Base-by-base conservation (phyloP, 1,284 basidiomycete genomes). In the Polyporus tsugae region DNA sequence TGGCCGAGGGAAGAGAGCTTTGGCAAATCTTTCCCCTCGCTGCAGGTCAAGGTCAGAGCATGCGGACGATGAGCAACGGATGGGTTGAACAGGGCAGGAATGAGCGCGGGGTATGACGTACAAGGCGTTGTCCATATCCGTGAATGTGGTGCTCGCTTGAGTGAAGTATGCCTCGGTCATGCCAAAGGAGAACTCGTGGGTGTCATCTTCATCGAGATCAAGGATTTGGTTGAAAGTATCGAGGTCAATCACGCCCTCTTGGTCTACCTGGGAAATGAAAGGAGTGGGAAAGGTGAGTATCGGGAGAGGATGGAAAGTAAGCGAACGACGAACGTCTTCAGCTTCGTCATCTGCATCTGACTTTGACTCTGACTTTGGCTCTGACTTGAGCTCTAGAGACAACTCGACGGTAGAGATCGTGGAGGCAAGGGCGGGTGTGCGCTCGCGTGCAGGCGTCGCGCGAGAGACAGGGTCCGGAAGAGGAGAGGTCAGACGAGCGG, bases 141-240 rank as follows among this genome's bases (percentile, higher is more conserved):
- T 79, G 74, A 98, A 96, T 0, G 95, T 96, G 39, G 81, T 77
- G 55, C 85, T 84, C 2, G 92, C 93, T 78, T 97, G 95, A 4
- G 85, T 82, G 80, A 96, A 95, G 81, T 94, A 98, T 4, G 90
- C 94, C 78, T 82, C 82, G 29, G 91, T 91, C 88, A 97, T 96
- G 59, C 83, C 89, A 68, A 83, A 82, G 25, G 92, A 93, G 79
- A 97, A 98, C 22, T 92, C 92, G 68, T 85, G 85, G n/a, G 85
- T 85, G 29, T 89, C 91, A 42, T 92, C 94, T 41, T 96, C 96
- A 80, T 97, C 96, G 80, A 98, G 89, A 68, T 98, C 96, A 73
- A 96, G 87, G 72, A 98, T 91, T 81, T 98, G 96, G 35, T 80
- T 77, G 78, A 97, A 95, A 39, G 88, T 92, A 3, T 93, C 90